Evolutionary conservation across 2,329 filamentous ascomycete species (phyloP).

Genomic region (Fonsecaea erecta): DNA sequence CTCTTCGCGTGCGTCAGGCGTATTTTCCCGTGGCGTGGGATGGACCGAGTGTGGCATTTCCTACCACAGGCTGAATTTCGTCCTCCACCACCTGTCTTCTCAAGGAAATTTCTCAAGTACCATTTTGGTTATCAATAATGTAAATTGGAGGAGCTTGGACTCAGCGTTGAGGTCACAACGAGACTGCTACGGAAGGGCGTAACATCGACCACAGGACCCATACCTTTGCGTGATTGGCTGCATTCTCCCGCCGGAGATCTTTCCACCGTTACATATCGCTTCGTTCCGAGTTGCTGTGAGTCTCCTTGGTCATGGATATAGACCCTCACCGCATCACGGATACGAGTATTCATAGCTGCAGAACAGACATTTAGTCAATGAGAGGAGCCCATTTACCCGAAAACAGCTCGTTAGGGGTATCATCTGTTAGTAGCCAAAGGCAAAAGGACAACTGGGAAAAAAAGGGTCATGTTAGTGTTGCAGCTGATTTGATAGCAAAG

Average conservation of each 20-base stretch:
- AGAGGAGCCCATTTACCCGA: neutral
- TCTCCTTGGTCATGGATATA: neutral
- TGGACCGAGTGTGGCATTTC: slow-evolving; percentile 36
- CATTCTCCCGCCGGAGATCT: neutral
- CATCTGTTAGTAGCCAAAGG: neutral
- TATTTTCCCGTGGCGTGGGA: slow-evolving; percentile 20
- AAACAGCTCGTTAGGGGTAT: neutral
- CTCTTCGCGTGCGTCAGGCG: slow-evolving; percentile 37
- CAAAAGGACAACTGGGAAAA: neutral
- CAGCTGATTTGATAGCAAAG: too few species aligned
- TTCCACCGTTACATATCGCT: neutral
- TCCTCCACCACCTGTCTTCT: neutral
- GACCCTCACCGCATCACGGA: neutral
- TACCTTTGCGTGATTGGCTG: neutral
- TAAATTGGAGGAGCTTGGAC: neutral
- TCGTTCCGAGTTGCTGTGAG: neutral
- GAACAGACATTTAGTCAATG: neutral
- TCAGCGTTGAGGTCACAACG: neutral
- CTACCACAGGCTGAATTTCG: neutral
- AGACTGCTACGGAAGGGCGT: neutral
- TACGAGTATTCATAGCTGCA: neutral
- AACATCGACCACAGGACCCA: neutral
- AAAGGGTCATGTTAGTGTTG: too few species aligned
- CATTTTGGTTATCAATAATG: neutral
- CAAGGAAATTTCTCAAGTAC: neutral